Evolutionary conservation across 192 early-diverging fungal species (phyloP).

Genomic region (Backusella morwellensis): DNA sequence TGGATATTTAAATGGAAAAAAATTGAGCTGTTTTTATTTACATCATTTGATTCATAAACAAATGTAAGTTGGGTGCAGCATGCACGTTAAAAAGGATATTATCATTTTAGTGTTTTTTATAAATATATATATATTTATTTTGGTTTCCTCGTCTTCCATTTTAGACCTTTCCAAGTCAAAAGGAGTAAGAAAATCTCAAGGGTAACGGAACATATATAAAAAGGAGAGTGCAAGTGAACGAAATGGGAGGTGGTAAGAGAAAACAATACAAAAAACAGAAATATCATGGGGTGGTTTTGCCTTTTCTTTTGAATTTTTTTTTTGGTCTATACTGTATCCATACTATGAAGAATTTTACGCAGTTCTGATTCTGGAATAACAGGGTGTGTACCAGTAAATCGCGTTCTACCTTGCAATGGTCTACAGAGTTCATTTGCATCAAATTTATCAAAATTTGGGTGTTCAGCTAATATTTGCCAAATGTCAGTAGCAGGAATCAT

Average conservation of each 20-base stretch:
- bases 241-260: not conserved
- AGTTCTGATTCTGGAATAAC: constrained; percentile 45
- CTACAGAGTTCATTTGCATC: constrained; percentile 48
- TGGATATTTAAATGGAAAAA: not conserved
- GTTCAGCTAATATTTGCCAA: constrained; percentile 54
- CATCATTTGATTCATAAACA: constrained; percentile 3
- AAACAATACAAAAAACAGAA: not conserved
- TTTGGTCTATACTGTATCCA: not conserved
- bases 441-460: constrained; percentile 55
- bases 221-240: not conserved
- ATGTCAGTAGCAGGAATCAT: constrained; percentile 41
- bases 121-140: not conserved
- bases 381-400: constrained; percentile 51
- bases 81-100: constrained; percentile 9
- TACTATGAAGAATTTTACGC: constrained; percentile 6
- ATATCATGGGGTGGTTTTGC: not conserved
- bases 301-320: not conserved
- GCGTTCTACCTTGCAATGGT: constrained; percentile 48
- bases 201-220: not conserved
- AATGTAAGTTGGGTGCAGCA: not conserved
- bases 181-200: constrained; percentile 4
- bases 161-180: not conserved
- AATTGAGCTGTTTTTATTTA: not conserved
- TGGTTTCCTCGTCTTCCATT: not conserved
- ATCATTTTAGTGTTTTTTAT: constrained; percentile 1